Percentiles rank a stretch among this genome's conserved stretches.
Evolutionary conservation across 2,329 filamentous ascomycete species (phyloP).

Genomic region (Coniochaeta sp.): DNA sequence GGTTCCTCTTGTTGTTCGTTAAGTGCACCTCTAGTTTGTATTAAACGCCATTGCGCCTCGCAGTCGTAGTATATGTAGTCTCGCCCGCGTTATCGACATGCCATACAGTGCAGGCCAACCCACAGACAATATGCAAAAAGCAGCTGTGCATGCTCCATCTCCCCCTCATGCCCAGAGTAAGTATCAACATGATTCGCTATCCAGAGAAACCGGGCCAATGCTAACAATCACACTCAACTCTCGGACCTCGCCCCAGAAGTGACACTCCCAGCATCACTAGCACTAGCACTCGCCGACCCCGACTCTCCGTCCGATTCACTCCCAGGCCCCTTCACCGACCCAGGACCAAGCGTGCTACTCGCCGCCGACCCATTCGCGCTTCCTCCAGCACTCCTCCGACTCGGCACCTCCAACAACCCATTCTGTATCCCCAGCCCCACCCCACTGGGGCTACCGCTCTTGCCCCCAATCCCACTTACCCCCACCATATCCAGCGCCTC

Average conservation of each 20-base stretch:
- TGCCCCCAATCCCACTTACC: constrained; percentile 18
- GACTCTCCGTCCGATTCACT: constrained; percentile 16
- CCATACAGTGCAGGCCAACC: not conserved
- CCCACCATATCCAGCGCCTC: constrained; percentile 62
- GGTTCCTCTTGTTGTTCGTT: no score
- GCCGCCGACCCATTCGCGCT: constrained; percentile 10
- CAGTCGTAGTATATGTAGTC: not conserved
- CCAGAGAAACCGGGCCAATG: not conserved
- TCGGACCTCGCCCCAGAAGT: constrained; percentile 10
- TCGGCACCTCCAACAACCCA: not conserved
- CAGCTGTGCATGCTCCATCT: not conserved
- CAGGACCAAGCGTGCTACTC: constrained; percentile 5
- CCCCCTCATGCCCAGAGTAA: no score
- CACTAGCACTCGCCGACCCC: constrained; percentile 8
- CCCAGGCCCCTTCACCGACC: constrained; percentile 7
- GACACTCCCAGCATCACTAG: constrained; percentile 15
- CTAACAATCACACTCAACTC: no score
- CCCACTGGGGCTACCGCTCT: constrained; percentile 6
- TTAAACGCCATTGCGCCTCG: not conserved
- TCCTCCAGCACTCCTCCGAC: not conserved
- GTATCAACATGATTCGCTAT: no score
- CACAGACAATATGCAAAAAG: not conserved
- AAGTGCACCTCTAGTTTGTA: not conserved
- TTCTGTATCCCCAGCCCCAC: constrained; percentile 2
- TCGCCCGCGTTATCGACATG: not conserved